phyloP scores from a whole-genome alignment of 2,329 filamentous ascomycete species.

The Paraphaeosphaeria minitans region DNA sequence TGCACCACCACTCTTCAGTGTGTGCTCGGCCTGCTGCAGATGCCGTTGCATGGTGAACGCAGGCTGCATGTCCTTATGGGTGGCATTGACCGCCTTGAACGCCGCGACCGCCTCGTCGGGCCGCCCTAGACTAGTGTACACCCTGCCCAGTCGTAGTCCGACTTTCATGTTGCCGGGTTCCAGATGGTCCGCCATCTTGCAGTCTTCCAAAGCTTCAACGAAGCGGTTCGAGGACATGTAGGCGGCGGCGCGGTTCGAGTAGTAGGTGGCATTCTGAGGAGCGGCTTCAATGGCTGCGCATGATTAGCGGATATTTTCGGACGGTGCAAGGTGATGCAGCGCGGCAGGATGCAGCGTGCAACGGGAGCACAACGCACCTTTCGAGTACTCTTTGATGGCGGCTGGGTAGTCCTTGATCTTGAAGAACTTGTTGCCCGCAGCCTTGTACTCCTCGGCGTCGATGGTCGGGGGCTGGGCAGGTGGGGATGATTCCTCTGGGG shows the following conservation, averaged over 20 bases:
- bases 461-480: slow-evolving; percentile 58
- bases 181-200: slow-evolving; percentile 77
- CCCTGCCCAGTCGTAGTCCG: slow-evolving; percentile 82
- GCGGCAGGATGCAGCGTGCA: slow-evolving; percentile 17
- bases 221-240: slow-evolving; percentile 88
- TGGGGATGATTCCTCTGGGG: slow-evolving; percentile 46
- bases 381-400: slow-evolving; percentile 91
- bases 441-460: slow-evolving; percentile 90
- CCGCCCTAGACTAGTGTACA: slow-evolving; percentile 85
- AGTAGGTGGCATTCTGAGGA: slow-evolving; percentile 83
- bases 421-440: slow-evolving; percentile 93
- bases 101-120: slow-evolving; percentile 86
- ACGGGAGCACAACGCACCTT: slow-evolving; percentile 66
- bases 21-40: slow-evolving; percentile 78
- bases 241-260: slow-evolving; percentile 93
- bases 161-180: slow-evolving; percentile 89
- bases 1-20: slow-evolving; percentile 73
- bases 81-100: slow-evolving; percentile 79
- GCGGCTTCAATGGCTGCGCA: slow-evolving; percentile 80
- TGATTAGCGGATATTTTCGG: slow-evolving; percentile 28
- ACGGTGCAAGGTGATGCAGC: slow-evolving; percentile 22
- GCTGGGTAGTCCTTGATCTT: slow-evolving; percentile 89
- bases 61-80: slow-evolving; percentile 82
- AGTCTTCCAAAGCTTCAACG: slow-evolving; percentile 82
- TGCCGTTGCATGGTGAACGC: slow-evolving; percentile 85